These are phyloP conservation scores for Ambrosiella beaveri DNA, from an alignment of 2,329 filamentous ascomycete genomes.

Conservation along the genomic window DNA sequence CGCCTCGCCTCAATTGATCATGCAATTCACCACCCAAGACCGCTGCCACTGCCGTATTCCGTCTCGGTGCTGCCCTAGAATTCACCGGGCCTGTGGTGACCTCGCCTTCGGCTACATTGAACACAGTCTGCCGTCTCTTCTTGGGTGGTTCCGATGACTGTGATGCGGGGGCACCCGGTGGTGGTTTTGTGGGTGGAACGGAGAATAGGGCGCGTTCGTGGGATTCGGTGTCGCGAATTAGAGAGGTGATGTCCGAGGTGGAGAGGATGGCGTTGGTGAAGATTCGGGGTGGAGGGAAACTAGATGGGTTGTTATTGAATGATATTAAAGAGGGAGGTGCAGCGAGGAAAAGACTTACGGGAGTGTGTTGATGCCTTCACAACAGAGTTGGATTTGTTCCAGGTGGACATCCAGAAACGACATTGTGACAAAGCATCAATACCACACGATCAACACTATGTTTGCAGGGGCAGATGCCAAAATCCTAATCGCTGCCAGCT, in stretches of 20 bases:
- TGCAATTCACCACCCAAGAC: conserved; percentile 80
- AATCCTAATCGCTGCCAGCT: too few species aligned
- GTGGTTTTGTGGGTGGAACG: conserved; percentile 47
- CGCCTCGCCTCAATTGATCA: conserved; percentile 50
- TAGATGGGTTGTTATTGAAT: conserved; percentile 20
- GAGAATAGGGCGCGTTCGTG: conserved; percentile 94
- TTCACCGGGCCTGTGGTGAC: conserved; percentile 39
- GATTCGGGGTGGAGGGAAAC: conserved; percentile 79
- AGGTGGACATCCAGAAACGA: conserved; percentile 52
- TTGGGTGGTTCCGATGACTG: conserved; percentile 22
- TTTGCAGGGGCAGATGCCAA: too few species aligned
- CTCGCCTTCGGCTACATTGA: conserved; percentile 46
- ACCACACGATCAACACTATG: too few species aligned
- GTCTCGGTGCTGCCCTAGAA: conserved; percentile 34
- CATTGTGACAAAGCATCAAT: conserved; percentile 28
- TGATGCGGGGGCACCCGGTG: conserved; percentile 20
- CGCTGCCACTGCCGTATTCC: conserved; percentile 73
- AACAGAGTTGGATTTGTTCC: conserved; percentile 62
- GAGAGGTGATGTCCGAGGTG: conserved; percentile 75
- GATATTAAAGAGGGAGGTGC: not conserved
- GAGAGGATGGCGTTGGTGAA: conserved; percentile 88
- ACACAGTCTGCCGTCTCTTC: conserved; percentile 43
- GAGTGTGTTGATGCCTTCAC: conserved; percentile 56
- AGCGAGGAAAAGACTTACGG: conserved; percentile 34
- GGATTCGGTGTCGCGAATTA: conserved; percentile 87